Evolutionary conservation across 2,329 filamentous ascomycete genomes (phyloP).

Genomic region (Pyricularia sp.): DNA sequence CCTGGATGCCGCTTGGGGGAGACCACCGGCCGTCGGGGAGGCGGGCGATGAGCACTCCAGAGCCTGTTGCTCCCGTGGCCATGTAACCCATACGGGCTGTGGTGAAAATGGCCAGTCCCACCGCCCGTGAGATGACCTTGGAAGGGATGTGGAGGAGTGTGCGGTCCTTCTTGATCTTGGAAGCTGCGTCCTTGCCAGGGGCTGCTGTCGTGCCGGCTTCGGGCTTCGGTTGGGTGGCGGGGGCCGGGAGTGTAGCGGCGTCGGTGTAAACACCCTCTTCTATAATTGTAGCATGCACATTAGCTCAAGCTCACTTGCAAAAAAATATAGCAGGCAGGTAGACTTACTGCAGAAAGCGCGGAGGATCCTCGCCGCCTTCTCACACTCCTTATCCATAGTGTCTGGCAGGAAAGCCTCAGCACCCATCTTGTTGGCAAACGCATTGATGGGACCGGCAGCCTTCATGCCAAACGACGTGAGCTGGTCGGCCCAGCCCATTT

Average conservation of each 20-base stretch:
- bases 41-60: slow-evolving; percentile 49
- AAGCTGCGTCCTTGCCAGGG: slow-evolving; percentile 12
- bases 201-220: slow-evolving; percentile 8
- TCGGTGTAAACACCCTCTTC: slow-evolving; percentile 42
- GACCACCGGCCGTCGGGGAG: slow-evolving; percentile 56
- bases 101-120: slow-evolving; percentile 63
- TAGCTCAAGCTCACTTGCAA: neutral
- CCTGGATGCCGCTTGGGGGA: slow-evolving; percentile 71
- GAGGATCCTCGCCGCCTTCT: slow-evolving; percentile 81
- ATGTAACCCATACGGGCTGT: slow-evolving; percentile 50
- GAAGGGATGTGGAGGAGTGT: slow-evolving; percentile 43
- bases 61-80: slow-evolving; percentile 47
- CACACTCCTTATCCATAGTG: slow-evolving; percentile 77
- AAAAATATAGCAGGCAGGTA: neutral
- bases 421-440: slow-evolving; percentile 73
- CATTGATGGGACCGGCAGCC: slow-evolving; percentile 67
- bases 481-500: slow-evolving; percentile 15
- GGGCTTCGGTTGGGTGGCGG: slow-evolving; percentile 8
- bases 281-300: slow-evolving; percentile 12
- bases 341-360: slow-evolving; percentile 73
- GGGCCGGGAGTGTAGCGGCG: slow-evolving; percentile 14
- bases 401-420: slow-evolving; percentile 79
- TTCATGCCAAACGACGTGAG: slow-evolving; percentile 28
- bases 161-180: slow-evolving; percentile 17
- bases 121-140: slow-evolving; percentile 54